phyloP scores from a whole-genome alignment of 73 alveolate genomes.

The Durusdinium trenchii region DNA sequence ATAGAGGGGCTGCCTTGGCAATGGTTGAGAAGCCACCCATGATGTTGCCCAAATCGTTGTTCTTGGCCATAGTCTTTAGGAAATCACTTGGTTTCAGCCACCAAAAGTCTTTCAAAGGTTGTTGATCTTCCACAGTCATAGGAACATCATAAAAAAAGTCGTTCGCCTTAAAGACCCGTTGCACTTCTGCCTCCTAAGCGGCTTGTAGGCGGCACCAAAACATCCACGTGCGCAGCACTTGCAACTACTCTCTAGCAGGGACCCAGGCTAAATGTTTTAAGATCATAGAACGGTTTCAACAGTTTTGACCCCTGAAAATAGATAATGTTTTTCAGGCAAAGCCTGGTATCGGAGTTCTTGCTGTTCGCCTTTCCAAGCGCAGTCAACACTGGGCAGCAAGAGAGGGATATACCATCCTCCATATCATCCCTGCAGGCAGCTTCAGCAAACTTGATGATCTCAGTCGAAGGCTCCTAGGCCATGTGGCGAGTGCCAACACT shows the following conservation, averaged over 20 bases:
- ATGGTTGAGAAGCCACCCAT: background rate
- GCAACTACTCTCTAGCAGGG: too few species aligned
- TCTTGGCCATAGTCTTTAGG: background rate
- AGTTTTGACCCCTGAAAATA: too few species aligned
- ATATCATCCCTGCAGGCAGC: background rate
- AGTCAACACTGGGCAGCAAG: background rate
- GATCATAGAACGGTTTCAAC: too few species aligned
- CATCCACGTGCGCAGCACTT: too few species aligned
- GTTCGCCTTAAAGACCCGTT: background rate
- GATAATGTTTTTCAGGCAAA: too few species aligned
- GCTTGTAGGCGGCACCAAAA: too few species aligned
- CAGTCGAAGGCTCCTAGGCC: background rate
- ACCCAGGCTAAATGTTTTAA: too few species aligned
- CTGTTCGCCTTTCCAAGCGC: background rate
- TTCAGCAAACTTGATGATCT: background rate
- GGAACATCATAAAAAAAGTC: background rate
- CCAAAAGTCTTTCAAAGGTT: background rate
- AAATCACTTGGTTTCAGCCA: conserved; percentile 10
- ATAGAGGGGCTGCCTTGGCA: background rate
- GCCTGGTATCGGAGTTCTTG: background rate
- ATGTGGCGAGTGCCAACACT: too few species aligned
- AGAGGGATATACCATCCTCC: background rate
- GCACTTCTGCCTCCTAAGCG: background rate
- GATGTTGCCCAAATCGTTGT: background rate
- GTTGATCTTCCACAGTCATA: background rate